Evolutionary conservation across 208 protist genomes (phyloP).

Genomic region (Naegleria fowleri): DNA sequence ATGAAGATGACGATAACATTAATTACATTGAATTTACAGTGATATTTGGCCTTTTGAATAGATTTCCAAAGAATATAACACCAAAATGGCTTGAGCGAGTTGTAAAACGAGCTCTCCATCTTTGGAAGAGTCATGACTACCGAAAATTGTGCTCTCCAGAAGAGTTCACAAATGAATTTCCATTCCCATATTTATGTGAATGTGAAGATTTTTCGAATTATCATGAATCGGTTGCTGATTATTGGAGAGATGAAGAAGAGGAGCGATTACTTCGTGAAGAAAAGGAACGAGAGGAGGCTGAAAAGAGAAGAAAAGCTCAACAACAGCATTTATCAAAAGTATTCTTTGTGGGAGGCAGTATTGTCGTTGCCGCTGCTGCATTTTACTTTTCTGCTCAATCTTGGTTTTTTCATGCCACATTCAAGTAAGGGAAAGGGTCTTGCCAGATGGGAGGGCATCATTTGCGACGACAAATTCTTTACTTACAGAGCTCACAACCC

Average conservation of each 20-base stretch:
- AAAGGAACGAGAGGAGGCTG: neutral
- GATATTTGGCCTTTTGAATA: conserved; percentile 4
- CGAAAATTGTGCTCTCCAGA: neutral
- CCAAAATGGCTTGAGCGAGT: neutral
- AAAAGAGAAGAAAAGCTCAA: neutral
- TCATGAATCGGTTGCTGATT: neutral
- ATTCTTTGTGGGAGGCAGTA: neutral
- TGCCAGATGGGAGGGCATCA: too few relatives aligned
- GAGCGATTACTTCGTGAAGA: neutral
- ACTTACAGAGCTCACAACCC: too few relatives aligned
- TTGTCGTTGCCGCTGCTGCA: neutral
- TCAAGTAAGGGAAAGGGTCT: too few relatives aligned
- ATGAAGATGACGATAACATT: neutral
- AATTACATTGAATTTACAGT: neutral
- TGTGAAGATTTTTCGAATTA: neutral
- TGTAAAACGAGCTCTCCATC: neutral
- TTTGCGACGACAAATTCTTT: too few relatives aligned
- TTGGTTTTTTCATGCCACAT: neutral
- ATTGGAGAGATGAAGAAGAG: conserved; percentile 8
- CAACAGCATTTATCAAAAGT: neutral
- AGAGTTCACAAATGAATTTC: neutral
- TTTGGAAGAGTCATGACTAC: neutral
- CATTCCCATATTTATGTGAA: neutral
- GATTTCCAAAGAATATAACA: neutral
- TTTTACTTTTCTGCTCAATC: neutral